Conservation (phyloP, 2,329 filamentous ascomycete species). For the Fusarium denticulatum region DNA sequence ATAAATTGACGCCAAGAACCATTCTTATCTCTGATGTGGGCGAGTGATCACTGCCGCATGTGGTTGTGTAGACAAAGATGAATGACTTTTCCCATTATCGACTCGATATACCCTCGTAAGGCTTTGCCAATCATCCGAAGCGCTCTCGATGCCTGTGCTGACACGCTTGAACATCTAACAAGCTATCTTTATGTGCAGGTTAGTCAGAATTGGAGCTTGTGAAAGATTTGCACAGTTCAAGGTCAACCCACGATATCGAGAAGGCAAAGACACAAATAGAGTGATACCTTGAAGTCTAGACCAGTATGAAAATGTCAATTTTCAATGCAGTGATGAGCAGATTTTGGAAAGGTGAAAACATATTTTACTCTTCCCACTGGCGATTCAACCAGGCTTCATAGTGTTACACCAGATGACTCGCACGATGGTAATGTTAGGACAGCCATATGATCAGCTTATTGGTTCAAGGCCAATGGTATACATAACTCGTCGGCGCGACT, state of each 20-base stretch:
- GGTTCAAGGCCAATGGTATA: background rate
- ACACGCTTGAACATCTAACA: background rate
- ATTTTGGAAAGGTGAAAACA: background rate
- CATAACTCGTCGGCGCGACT: background rate
- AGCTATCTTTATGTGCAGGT: background rate
- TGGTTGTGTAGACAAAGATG: background rate
- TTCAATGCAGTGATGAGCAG: background rate
- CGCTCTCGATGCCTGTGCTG: background rate
- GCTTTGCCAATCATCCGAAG: background rate
- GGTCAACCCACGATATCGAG: background rate
- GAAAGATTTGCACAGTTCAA: background rate
- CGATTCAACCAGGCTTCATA: constrained; percentile 6
- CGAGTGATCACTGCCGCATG: background rate
- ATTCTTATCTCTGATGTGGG: background rate
- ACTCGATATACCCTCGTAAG: background rate
- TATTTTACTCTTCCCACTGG: background rate
- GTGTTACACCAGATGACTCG: constrained; percentile 7
- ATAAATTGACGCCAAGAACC: background rate
- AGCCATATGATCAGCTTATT: background rate
- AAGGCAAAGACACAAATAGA: background rate
- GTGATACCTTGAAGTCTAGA: constrained; percentile 1
- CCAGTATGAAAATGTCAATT: background rate
- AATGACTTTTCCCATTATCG: background rate
- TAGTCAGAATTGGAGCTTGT: background rate
- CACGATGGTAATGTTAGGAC: background rate